These are phyloP conservation scores for Baudoinia panamericana DNA, from an alignment of 495 filamentous ascomycete species.

Conservation along the genomic window DNA sequence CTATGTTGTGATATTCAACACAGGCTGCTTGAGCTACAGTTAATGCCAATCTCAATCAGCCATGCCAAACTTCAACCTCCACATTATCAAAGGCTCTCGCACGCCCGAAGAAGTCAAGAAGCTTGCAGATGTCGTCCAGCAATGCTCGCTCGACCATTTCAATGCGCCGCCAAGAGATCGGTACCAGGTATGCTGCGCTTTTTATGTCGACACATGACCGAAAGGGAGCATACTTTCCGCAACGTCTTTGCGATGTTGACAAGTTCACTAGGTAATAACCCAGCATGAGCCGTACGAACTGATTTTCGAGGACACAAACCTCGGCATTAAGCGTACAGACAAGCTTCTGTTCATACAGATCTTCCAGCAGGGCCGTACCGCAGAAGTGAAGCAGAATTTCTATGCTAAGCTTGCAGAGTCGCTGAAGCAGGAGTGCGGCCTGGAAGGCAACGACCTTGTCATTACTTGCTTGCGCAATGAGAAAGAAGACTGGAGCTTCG, in stretches of 20 bases:
- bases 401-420: constrained; percentile 8
- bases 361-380: constrained; percentile 18
- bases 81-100: constrained; percentile 11
- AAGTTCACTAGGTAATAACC: constrained; percentile 14
- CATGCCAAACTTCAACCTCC: constrained; percentile 18
- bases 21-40: too few relatives aligned
- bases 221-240: too few relatives aligned
- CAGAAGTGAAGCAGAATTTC: constrained; percentile 6
- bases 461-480: constrained; percentile 14
- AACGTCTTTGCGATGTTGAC: too few relatives aligned
- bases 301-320: constrained; percentile 16
- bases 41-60: too few relatives aligned
- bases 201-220: too few relatives aligned
- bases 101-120: neutral
- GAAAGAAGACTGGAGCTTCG: constrained; percentile 18
- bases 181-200: constrained; percentile 8
- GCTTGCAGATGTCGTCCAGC: constrained; percentile 11
- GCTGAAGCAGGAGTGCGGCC: constrained; percentile 8
- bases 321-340: constrained; percentile 9
- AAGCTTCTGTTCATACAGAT: constrained; percentile 18
- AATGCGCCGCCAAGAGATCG: constrained; percentile 12
- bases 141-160: constrained; percentile 11
- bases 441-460: constrained; percentile 14
- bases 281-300: constrained; percentile 18
- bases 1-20: too few relatives aligned